Percentiles rank a stretch among this genome's conserved stretches.
phyloP scores from a whole-genome alignment of 1,284 basidiomycete species.

The Trametes versicolor region DNA sequence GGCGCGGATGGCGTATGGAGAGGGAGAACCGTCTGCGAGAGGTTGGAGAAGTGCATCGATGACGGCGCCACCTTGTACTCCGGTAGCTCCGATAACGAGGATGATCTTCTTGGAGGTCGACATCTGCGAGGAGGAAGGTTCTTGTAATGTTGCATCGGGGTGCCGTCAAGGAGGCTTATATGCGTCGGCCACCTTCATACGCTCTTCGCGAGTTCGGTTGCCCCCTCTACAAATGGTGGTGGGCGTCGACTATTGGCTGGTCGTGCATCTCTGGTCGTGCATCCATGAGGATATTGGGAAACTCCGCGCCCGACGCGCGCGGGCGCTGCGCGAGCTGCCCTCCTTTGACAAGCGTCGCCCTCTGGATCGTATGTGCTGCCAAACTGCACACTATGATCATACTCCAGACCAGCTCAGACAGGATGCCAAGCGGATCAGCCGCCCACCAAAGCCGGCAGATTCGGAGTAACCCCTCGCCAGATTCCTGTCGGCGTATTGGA shows the following conservation, averaged over 20 bases:
- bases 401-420: too few relatives aligned
- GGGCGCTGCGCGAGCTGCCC: too few relatives aligned
- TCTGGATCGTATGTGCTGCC: background rate
- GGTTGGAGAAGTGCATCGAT: constrained; percentile 54
- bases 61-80: constrained; percentile 58
- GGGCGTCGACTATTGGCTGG: too few relatives aligned
- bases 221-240: too few relatives aligned
- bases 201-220: too few relatives aligned
- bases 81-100: constrained; percentile 62
- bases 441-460: too few relatives aligned
- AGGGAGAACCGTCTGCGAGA: constrained; percentile 49
- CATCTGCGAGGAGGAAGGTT: background rate
- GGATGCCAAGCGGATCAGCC: too few relatives aligned
- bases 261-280: too few relatives aligned
- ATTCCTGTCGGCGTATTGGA: too few relatives aligned
- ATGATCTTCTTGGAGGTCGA: constrained; percentile 49
- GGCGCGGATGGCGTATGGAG: constrained; percentile 57
- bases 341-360: too few relatives aligned
- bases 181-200: background rate
- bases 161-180: background rate
- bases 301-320: too few relatives aligned
- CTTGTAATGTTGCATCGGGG: background rate
- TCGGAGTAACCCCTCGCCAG: too few relatives aligned
- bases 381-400: background rate
- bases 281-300: background rate